Conservation (phyloP, 2,329 filamentous ascomycete species). For the Balansia obtecta region DNA sequence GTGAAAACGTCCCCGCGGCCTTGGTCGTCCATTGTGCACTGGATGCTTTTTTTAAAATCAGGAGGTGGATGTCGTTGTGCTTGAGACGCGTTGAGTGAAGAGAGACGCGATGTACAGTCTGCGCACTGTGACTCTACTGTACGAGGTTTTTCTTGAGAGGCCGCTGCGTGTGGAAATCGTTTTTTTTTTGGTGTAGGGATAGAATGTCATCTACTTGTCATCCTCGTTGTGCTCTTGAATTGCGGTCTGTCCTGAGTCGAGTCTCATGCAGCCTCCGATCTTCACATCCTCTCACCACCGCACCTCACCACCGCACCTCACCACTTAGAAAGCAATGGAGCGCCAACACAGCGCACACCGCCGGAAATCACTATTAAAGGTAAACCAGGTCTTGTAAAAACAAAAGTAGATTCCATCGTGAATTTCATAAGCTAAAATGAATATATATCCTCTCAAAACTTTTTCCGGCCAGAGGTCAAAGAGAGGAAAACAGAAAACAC, state of each 20-base stretch:
- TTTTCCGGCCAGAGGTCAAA: slow-evolving; percentile 1
- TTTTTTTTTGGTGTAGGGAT: too few species aligned
- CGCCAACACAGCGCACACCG: too few species aligned
- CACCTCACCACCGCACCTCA: too few species aligned
- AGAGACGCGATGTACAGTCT: neutral
- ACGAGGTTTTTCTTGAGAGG: neutral
- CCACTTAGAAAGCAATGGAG: too few species aligned
- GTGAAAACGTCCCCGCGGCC: slow-evolving; percentile 13
- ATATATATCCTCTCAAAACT: neutral
- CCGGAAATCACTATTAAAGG: too few species aligned
- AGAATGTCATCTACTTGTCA: too few species aligned
- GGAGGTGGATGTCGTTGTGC: neutral
- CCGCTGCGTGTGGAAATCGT: too few species aligned
- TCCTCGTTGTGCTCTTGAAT: too few species aligned
- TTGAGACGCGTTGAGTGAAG: slow-evolving; percentile 2
- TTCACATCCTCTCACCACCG: too few species aligned
- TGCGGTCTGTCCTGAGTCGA: too few species aligned
- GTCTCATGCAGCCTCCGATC: too few species aligned
- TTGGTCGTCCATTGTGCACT: slow-evolving; percentile 14
- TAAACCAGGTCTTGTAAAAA: neutral
- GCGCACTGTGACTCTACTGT: neutral
- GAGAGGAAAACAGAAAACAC: neutral
- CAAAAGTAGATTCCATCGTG: slow-evolving; percentile 2
- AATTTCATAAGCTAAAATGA: slow-evolving; percentile 7
- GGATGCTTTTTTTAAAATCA: neutral